A percentile compares a stretch with the other conserved stretches of the same genome.
Conservation (phyloP, 2,329 filamentous ascomycete species). For the Colletotrichum sp. region DNA sequence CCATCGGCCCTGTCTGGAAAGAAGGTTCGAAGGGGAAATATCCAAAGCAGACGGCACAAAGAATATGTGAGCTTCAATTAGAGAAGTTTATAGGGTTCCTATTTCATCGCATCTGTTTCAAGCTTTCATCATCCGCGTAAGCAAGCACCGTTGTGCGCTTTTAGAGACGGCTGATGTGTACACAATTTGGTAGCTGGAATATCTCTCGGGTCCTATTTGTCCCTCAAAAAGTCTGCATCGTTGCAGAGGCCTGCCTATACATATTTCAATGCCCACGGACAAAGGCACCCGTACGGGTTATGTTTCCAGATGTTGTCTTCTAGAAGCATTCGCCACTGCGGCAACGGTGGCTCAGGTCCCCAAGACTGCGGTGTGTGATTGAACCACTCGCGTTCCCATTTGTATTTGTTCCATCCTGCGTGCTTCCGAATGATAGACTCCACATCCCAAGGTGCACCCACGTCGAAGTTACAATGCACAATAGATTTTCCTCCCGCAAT, state of each 20-base stretch:
- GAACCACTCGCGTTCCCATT: neutral
- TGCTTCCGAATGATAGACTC: neutral
- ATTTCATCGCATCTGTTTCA: too few species aligned
- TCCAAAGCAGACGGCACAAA: too few species aligned
- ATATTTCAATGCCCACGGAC: too few species aligned
- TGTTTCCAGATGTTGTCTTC: neutral
- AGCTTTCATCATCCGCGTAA: too few species aligned
- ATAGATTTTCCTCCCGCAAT: neutral
- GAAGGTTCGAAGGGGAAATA: too few species aligned
- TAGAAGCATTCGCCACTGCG: neutral
- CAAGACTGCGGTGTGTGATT: neutral
- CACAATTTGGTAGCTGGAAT: too few species aligned
- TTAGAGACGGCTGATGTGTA: too few species aligned
- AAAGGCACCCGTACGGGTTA: accelerated
- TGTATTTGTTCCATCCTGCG: accelerated
- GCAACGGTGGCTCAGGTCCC: neutral
- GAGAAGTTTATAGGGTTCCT: too few species aligned
- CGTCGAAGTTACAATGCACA: accelerated
- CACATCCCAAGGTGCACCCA: neutral
- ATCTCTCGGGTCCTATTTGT: neutral
- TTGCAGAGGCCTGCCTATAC: too few species aligned
- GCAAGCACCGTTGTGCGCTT: too few species aligned
- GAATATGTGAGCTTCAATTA: too few species aligned
- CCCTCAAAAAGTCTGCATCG: accelerated
- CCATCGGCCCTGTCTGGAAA: accelerated